A percentile compares a stretch with the other conserved stretches of the same genome.
phyloP scores from a whole-genome alignment of 345 rosid species.

The Camelina sativa region DNA sequence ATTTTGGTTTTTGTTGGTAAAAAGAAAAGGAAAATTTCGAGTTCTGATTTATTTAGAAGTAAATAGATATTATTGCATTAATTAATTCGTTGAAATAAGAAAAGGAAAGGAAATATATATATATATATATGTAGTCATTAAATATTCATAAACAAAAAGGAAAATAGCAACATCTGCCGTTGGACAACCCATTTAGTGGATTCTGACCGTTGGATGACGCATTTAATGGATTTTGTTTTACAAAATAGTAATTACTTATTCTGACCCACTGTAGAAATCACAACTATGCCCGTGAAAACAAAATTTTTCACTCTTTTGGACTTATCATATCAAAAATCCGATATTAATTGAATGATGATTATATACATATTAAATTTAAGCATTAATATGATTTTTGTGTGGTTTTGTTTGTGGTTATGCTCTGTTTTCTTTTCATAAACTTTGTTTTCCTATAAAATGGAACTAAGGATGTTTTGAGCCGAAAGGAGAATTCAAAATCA shows the following conservation, averaged over 20 bases:
- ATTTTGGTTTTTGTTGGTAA: not conserved
- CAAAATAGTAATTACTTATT: not conserved
- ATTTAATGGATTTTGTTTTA: not conserved
- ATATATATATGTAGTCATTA: not conserved
- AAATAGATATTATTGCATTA: not conserved
- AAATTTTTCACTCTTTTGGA: not conserved
- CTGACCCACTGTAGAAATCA: not conserved
- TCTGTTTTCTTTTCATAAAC: no score
- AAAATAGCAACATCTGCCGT: constrained; percentile 5
- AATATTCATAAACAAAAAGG: constrained; percentile 1
- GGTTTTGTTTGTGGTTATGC: no score
- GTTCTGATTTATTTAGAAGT: not conserved
- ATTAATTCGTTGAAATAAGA: not conserved
- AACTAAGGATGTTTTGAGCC: no score
- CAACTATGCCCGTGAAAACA: not conserved
- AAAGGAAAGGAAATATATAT: not conserved
- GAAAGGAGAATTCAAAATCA: not conserved
- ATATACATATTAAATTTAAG: no score
- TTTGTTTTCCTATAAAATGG: not conserved
- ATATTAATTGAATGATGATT: not conserved
- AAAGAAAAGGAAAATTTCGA: not conserved
- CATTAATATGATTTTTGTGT: no score
- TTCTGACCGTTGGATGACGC: constrained; percentile 24
- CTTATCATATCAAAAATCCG: not conserved
- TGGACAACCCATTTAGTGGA: not conserved